phyloP scores from a whole-genome alignment of 2,329 filamentous ascomycete genomes.

The Cytospora piceae region DNA sequence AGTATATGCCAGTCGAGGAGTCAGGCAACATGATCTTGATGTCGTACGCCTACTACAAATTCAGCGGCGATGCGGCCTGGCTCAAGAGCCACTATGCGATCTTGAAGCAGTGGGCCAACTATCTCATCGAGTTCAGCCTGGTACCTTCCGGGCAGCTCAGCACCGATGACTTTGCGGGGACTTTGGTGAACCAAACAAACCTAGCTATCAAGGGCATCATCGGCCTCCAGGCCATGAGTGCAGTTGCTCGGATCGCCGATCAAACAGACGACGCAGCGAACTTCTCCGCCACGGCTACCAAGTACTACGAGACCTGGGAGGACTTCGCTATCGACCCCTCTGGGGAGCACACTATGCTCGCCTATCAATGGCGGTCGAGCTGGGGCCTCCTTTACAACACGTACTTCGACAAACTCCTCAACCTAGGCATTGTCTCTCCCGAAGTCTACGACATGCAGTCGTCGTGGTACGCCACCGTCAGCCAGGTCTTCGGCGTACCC shows the following conservation, averaged over 20 bases:
- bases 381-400: slow-evolving; percentile 80
- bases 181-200: slow-evolving; percentile 72
- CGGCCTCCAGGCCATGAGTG: slow-evolving; percentile 77
- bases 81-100: slow-evolving; percentile 59
- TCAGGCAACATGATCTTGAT: slow-evolving; percentile 77
- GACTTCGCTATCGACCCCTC: slow-evolving; percentile 69
- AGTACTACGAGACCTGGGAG: slow-evolving; percentile 72
- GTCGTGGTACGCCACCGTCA: slow-evolving; percentile 50
- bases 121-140: slow-evolving; percentile 70
- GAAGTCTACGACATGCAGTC: slow-evolving; percentile 40
- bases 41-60: slow-evolving; percentile 38
- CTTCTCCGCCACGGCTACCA: slow-evolving; percentile 55
- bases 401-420: slow-evolving; percentile 62
- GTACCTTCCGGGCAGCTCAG: slow-evolving; percentile 71
- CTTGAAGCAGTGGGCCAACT: slow-evolving; percentile 72
- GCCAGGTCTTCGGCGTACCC: slow-evolving; percentile 71
- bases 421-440: slow-evolving; percentile 38
- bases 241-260: slow-evolving; percentile 56
- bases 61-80: slow-evolving; percentile 35
- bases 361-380: slow-evolving; percentile 76
- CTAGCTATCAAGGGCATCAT: slow-evolving; percentile 78
- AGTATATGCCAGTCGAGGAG: slow-evolving; percentile 76
- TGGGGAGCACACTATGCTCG: slow-evolving; percentile 70
- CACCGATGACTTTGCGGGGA: slow-evolving; percentile 76
- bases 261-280: slow-evolving; percentile 59